A percentile compares a stretch with the other conserved stretches of the same genome.
Evolutionary conservation across 2,329 filamentous ascomycete species (phyloP).

Genomic region (Chalara sp.): DNA sequence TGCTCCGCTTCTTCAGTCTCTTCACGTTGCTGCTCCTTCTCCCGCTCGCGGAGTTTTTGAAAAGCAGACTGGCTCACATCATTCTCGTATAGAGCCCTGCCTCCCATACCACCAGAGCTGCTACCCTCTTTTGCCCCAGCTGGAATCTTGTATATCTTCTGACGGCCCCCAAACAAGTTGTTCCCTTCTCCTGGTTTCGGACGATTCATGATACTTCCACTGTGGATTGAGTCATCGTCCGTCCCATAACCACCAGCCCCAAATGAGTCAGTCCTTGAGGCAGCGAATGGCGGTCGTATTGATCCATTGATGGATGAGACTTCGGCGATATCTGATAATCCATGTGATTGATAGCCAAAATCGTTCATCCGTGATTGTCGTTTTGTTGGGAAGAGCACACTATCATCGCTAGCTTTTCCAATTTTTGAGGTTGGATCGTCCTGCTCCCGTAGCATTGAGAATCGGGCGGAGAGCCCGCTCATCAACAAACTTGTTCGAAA

Average conservation of each 20-base stretch:
- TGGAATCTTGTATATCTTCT: conserved; percentile 86
- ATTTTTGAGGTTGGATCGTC: conserved; percentile 85
- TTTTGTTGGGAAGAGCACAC: conserved; percentile 70
- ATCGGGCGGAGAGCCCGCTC: conserved; percentile 88
- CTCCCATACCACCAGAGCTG: conserved; percentile 48
- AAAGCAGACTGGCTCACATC: conserved; percentile 81
- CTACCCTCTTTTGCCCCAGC: conserved; percentile 30
- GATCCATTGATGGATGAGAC: conserved; percentile 70
- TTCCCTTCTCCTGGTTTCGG: conserved; percentile 83
- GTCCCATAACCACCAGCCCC: conserved; percentile 52
- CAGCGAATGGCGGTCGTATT: conserved; percentile 51
- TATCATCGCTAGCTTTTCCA: conserved; percentile 93
- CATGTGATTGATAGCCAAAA: conserved; percentile 40
- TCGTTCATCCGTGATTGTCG: conserved; percentile 73
- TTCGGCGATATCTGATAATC: conserved; percentile 81
- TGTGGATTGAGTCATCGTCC: conserved; percentile 56
- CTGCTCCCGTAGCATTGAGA: conserved; percentile 94
- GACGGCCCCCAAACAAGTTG: conserved; percentile 85
- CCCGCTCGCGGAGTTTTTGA: conserved; percentile 58
- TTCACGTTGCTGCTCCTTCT: conserved; percentile 32
- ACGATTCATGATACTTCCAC: conserved; percentile 74
- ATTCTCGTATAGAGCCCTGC: conserved; percentile 73
- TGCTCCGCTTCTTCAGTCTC: conserved; percentile 29
- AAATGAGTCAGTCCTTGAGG: conserved; percentile 58
- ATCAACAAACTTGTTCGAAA: conserved; percentile 94